Evolutionary conservation across 2,329 filamentous ascomycete genomes (phyloP), one percentile per base, ranked within the genome.

Genomic region (Lasiodiplodia sp.): DNA sequence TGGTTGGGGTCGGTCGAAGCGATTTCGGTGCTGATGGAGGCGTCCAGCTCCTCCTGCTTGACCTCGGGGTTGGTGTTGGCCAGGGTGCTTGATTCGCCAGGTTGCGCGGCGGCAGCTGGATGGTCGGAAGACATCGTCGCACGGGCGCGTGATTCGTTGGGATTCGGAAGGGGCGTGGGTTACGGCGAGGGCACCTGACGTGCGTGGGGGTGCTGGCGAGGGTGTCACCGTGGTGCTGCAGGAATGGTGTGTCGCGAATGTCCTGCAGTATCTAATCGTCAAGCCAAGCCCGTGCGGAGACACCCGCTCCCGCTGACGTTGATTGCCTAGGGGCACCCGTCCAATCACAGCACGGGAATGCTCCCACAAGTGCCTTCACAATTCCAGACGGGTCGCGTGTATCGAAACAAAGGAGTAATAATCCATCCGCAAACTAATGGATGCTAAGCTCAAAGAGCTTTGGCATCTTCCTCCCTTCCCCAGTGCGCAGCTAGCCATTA

Each of bases 1-100:
- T 79, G 77, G 12, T 66, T 47, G 44, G 44, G n/a, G 70, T 79
- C 75, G 16, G 72, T 74, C 58, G 73, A 76, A 11, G 40, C 21
- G 72, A 83, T 79, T 69, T 84, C 82, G 69, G 78, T 77, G 70
- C 82, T 81, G 56, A 83, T 73, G 18, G 77, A 75, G 40, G 78
- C 75, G 71, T 83, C 81, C 44, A 82, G 75, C 58, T 80, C 76
- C 34, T 82, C 77, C 69, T 78, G 75, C 51, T 72, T 73, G 47
- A 68, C 52, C 47, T 63, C 56, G 57, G 28, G 31, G 55, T 28
- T 53, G 56, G 34, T 53, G 66, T 47, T 44, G 40, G 40, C 18
- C 40, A 44, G 40, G 40, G 40, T 44, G 18, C 44, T 47, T 47
- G 44, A 47, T 47, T 47, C 52, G 49, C 65, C 40, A 23, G 49